These are phyloP conservation scores for Striga hermonthica DNA, from an alignment of 305 asterid species.

Conservation along the genomic window DNA sequence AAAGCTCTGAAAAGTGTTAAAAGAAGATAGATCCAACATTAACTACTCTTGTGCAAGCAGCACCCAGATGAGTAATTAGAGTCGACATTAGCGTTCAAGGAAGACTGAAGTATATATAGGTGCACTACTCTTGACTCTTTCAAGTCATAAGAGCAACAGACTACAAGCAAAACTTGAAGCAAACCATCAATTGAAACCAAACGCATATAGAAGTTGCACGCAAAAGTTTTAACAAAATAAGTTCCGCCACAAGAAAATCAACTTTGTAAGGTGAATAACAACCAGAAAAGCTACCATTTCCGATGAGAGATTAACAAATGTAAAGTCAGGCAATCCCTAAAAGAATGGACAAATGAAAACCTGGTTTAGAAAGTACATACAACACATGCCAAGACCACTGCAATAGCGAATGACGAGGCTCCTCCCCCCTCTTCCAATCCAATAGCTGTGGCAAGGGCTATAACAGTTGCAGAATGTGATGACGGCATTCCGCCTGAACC, in stretches of 20 bases:
- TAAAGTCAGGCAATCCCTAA: conserved; percentile 35
- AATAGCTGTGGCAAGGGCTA: conserved; percentile 74
- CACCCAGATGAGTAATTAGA: conserved; percentile 11
- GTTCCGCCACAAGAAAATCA: neutral
- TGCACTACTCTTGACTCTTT: conserved; percentile 3
- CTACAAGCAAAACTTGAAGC: conserved; percentile 13
- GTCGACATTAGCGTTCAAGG: conserved; percentile 15
- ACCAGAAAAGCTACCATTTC: conserved; percentile 23
- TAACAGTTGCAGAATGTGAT: conserved; percentile 89
- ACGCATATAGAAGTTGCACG: conserved; percentile 1
- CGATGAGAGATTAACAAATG: conserved; percentile 28
- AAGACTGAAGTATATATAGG: neutral
- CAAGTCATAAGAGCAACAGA: neutral
- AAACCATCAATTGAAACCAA: neutral
- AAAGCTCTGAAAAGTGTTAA: neutral
- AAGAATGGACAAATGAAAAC: conserved; percentile 54
- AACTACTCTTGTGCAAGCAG: conserved; percentile 10
- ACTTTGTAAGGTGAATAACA: neutral
- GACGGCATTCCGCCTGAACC: conserved; percentile 99
- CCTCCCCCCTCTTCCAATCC: conserved; percentile 77
- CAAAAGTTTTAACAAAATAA: neutral
- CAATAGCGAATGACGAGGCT: conserved; percentile 73
- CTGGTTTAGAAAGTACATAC: conserved; percentile 89
- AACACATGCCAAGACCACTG: conserved; percentile 91
- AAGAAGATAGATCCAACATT: neutral